Conservation (phyloP, 164 flowering plant species). For the Tinospora cordifolia region DNA sequence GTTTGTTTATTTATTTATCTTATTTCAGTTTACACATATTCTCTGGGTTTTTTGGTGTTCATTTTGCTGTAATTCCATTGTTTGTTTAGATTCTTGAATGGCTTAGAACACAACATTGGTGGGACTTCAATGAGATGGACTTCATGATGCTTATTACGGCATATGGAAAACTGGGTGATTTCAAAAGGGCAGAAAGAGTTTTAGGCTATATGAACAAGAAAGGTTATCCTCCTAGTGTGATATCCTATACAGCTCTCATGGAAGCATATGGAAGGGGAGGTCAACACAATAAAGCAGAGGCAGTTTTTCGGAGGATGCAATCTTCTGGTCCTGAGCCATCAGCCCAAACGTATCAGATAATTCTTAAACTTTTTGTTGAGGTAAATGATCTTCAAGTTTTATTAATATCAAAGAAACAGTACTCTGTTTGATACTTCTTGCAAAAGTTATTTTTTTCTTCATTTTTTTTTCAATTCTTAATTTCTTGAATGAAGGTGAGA, state of each 20-base stretch:
- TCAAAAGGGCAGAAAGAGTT: conserved; percentile 62
- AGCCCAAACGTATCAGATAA: conserved; percentile 85
- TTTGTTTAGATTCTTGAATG: conserved; percentile 78
- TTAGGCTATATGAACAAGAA: conserved; percentile 64
- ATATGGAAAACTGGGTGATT: conserved; percentile 85
- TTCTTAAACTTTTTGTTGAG: conserved; percentile 78
- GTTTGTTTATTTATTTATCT: background rate
- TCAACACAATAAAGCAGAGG: conserved; percentile 70
- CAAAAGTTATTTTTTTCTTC: background rate
- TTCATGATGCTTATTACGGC: conserved; percentile 89
- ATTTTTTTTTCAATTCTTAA: no score
- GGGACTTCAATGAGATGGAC: conserved; percentile 90
- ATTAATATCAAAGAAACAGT: background rate
- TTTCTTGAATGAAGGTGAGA: background rate
- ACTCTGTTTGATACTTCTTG: background rate
- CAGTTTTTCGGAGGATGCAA: conserved; percentile 85
- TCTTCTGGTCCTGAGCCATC: conserved; percentile 93
- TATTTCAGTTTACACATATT: background rate
- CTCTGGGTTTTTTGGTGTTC: background rate
- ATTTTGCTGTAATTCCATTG: conserved; percentile 3
- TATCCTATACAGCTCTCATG: conserved; percentile 87
- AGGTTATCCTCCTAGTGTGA: conserved; percentile 67
- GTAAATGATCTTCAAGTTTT: conserved; percentile 28
- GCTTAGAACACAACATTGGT: conserved; percentile 88
- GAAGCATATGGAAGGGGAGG: conserved; percentile 96